Evolutionary conservation across 345 rosid species (phyloP).

Genomic region (Citropsis articulata): DNA sequence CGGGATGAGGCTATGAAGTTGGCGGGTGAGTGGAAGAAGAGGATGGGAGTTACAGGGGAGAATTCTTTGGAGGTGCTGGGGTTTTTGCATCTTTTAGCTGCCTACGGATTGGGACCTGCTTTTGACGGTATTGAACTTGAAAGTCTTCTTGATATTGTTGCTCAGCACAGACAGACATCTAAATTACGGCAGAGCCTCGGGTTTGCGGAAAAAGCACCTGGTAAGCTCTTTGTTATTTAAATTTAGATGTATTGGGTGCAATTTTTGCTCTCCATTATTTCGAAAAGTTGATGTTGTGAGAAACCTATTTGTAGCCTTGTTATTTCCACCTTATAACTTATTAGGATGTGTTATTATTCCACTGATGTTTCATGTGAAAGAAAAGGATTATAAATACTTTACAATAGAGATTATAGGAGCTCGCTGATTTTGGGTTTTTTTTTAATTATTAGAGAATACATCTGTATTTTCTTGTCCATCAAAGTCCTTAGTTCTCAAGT

Average conservation of each 20-base stretch:
- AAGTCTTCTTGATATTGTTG: slow-evolving; percentile 26
- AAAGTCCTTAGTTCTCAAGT: not conserved
- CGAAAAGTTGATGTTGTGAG: not conserved
- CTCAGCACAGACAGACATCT: slow-evolving; percentile 29
- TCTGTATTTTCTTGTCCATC: too few relatives aligned
- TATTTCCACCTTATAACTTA: not conserved
- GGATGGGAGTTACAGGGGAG: slow-evolving; percentile 24
- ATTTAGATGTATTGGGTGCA: not conserved
- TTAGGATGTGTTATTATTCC: not conserved
- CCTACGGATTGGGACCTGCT: slow-evolving; percentile 32
- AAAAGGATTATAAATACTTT: not conserved
- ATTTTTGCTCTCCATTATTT: not conserved
- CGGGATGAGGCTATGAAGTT: slow-evolving; percentile 38
- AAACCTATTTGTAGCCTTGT: not conserved
- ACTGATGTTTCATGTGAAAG: not conserved
- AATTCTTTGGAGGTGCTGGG: slow-evolving; percentile 40
- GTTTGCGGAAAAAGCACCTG: slow-evolving; percentile 24
- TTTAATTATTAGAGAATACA: not conserved
- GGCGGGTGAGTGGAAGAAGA: slow-evolving; percentile 40
- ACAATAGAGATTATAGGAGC: not conserved
- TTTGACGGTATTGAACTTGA: slow-evolving; percentile 32
- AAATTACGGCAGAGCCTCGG: slow-evolving; percentile 33
- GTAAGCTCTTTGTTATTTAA: slow-evolving; percentile 22
- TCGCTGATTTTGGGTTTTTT: not conserved
- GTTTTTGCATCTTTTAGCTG: slow-evolving; percentile 43